These are phyloP conservation scores for Irpex lacteus DNA, from an alignment of 1,284 basidiomycete genomes.

Conservation along the genomic window DNA sequence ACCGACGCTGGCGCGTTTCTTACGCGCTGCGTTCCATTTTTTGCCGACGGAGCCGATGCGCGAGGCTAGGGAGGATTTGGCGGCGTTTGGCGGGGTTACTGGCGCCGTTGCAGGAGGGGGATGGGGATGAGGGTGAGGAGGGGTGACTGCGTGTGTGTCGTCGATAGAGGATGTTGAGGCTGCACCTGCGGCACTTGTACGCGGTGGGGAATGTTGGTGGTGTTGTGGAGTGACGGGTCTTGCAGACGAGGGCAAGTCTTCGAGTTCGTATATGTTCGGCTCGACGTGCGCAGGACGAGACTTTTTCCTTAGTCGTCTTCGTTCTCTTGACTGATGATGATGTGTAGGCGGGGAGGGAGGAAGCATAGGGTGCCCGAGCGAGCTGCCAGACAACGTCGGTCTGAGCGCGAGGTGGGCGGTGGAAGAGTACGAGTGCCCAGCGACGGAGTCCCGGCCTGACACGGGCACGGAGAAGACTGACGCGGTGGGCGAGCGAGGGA, in stretches of 20 bases:
- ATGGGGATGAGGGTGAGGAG: slow-evolving; percentile 22
- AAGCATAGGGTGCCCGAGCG: slow-evolving; percentile 35
- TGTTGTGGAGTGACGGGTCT: not conserved
- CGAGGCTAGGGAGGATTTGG: slow-evolving; percentile 42
- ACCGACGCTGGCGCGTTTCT: slow-evolving; percentile 53
- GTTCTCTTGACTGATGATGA: slow-evolving; percentile 39
- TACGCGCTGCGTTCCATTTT: slow-evolving; percentile 53
- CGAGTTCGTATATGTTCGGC: slow-evolving; percentile 50
- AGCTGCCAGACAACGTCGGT: slow-evolving; percentile 42
- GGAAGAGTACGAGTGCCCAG: slow-evolving; percentile 39
- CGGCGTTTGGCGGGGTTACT: slow-evolving; percentile 20
- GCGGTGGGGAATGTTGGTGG: not conserved
- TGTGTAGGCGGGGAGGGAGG: slow-evolving; percentile 65
- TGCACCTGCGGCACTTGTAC: not conserved
- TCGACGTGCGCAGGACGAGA: slow-evolving; percentile 49
- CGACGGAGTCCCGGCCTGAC: slow-evolving; percentile 40
- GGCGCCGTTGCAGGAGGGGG: slow-evolving; percentile 12
- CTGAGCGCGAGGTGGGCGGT: slow-evolving; percentile 53
- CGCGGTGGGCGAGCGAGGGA: slow-evolving; percentile 54
- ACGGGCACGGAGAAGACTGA: slow-evolving; percentile 67
- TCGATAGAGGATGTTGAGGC: slow-evolving; percentile 20
- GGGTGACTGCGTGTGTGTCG: slow-evolving; percentile 23
- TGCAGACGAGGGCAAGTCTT: slow-evolving; percentile 20
- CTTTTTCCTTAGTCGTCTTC: slow-evolving; percentile 71
- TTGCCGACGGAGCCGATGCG: slow-evolving; percentile 51